Percentiles rank a stretch among this genome's conserved stretches.
phyloP scores from a whole-genome alignment of 768 basidiomycete species.

The Rhizopogon vulgaris region DNA sequence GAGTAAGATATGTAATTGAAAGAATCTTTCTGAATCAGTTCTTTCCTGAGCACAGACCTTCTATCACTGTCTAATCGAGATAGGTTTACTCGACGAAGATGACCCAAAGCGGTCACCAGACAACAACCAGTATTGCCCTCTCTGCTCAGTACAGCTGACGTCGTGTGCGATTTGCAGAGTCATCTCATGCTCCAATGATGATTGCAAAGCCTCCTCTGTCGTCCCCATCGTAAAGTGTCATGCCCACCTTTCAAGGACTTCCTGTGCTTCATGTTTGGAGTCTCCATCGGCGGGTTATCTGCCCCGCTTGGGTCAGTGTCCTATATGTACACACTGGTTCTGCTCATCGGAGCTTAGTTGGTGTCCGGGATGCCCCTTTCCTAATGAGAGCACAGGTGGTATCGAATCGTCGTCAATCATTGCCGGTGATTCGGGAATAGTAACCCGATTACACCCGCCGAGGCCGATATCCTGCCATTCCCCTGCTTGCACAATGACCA shows the following conservation, averaged over 20 bases:
- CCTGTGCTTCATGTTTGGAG: not conserved
- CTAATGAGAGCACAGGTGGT: not conserved
- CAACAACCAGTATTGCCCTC: not conserved
- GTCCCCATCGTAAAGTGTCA: not conserved
- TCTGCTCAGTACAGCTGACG: not conserved
- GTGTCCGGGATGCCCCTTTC: not conserved
- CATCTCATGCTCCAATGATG: not conserved
- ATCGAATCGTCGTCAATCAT: not conserved
- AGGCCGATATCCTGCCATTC: not conserved
- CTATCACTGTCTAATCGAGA: not conserved
- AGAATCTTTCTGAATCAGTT: not conserved
- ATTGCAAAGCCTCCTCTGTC: not conserved
- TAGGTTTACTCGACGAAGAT: not conserved
- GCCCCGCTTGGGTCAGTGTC: not conserved
- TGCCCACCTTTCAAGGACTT: not conserved
- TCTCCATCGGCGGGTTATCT: not conserved
- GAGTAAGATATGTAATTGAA: not conserved
- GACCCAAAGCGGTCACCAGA: not conserved
- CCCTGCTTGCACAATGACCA: not conserved
- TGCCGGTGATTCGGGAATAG: not conserved
- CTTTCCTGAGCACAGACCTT: not conserved
- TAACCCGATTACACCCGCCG: not conserved
- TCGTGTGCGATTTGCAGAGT: not conserved
- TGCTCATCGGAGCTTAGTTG: not conserved
- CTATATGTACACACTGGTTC: not conserved